These are phyloP conservation scores for Solanum okadae DNA, from an alignment of 257 asterid genomes.

Conservation along the genomic window DNA sequence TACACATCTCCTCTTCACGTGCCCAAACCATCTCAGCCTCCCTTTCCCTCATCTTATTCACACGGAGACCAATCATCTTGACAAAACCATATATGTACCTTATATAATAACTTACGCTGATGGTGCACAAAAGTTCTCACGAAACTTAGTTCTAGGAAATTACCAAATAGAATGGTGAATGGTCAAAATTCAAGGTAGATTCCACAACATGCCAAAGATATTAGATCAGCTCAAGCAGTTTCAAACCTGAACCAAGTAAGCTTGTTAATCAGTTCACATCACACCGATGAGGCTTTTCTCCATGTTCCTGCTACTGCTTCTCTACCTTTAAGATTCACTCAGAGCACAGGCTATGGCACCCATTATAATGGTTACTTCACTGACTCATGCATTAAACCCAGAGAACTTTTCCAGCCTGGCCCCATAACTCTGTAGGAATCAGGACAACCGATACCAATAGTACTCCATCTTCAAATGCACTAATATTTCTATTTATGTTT, in stretches of 20 bases:
- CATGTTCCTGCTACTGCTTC: neutral
- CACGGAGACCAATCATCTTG: neutral
- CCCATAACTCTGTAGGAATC: neutral
- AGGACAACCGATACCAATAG: neutral
- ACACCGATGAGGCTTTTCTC: neutral
- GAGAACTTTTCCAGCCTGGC: neutral
- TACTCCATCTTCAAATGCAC: neutral
- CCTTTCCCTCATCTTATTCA: neutral
- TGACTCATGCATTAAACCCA: neutral
- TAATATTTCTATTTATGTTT: neutral
- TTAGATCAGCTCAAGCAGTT: neutral
- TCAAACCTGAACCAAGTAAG: neutral
- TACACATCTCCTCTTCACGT: neutral
- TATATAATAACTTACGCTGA: neutral
- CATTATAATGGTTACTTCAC: neutral
- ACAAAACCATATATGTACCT: neutral
- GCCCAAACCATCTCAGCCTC: neutral
- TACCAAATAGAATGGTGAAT: neutral
- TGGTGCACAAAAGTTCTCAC: neutral
- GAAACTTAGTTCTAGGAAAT: neutral
- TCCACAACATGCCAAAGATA: neutral
- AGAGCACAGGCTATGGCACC: neutral
- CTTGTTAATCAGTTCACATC: neutral
- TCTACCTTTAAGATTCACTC: neutral
- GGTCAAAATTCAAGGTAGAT: neutral